These are phyloP conservation scores for Erodium trifolium DNA, from an alignment of 441 rosid genomes.

Conservation along the genomic window DNA sequence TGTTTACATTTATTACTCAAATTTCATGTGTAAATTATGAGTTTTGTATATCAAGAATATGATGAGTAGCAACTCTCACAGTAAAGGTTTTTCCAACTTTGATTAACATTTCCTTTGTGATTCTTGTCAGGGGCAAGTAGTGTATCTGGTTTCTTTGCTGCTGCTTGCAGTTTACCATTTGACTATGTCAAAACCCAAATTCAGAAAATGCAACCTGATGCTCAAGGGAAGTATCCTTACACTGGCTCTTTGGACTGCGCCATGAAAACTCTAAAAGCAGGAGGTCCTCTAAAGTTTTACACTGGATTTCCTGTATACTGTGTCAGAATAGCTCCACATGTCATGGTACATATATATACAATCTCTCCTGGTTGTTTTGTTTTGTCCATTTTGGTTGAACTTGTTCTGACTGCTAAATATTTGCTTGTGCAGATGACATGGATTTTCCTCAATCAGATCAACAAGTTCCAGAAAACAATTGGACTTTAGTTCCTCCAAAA, in stretches of 20 bases:
- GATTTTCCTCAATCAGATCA: conserved; percentile 97
- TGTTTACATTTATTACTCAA: too few species aligned
- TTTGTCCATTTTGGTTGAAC: background rate
- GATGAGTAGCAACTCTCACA: too few species aligned
- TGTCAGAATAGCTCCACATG: conserved; percentile 92
- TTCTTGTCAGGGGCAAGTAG: conserved; percentile 66
- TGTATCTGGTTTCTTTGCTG: conserved; percentile 81
- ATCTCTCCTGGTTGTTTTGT: too few species aligned
- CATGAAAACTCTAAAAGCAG: conserved; percentile 67
- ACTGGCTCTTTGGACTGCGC: conserved; percentile 82
- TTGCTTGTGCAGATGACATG: conserved; percentile 81
- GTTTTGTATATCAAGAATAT: too few species aligned
- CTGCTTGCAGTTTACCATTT: conserved; percentile 95
- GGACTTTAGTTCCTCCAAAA: conserved; percentile 42
- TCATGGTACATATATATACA: conserved; percentile 52
- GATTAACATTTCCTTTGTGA: background rate
- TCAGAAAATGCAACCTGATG: conserved; percentile 99
- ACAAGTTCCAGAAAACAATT: conserved; percentile 41
- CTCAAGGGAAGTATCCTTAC: conserved; percentile 82
- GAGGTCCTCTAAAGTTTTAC: conserved; percentile 87
- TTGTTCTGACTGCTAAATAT: conserved; percentile 8
- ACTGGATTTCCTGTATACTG: conserved; percentile 96
- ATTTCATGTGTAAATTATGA: too few species aligned
- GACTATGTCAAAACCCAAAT: conserved; percentile 98
- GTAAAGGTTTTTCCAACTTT: background rate